Evolutionary conservation across 768 basidiomycete genomes (phyloP).

Genomic region (Asterophora parasitica): DNA sequence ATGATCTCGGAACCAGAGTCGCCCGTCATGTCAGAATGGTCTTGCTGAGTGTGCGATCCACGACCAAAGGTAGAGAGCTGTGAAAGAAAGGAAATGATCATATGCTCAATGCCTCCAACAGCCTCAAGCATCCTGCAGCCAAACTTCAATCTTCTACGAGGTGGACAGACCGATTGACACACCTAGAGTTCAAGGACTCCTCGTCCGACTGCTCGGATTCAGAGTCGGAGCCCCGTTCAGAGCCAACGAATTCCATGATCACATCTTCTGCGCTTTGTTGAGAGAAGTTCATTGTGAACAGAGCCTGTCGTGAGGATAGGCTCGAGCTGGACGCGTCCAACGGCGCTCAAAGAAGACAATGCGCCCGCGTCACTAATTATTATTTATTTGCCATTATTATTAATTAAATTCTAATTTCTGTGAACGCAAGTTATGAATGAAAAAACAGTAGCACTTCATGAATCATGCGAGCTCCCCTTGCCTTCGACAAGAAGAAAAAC

Average conservation of each 20-base stretch:
- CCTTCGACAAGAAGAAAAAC: too few species aligned
- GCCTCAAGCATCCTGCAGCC: conserved; percentile 14
- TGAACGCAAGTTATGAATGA: too few species aligned
- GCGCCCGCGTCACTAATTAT: too few species aligned
- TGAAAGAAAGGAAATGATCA: conserved; percentile 31
- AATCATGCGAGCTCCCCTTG: too few species aligned
- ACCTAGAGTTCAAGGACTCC: not conserved
- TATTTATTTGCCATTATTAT: too few species aligned
- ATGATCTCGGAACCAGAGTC: conserved; percentile 14
- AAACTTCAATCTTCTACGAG: not conserved
- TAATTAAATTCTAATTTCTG: too few species aligned
- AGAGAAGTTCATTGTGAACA: not conserved
- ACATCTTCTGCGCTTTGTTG: not conserved
- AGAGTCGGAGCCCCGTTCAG: not conserved
- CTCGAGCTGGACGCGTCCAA: too few species aligned
- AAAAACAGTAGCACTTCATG: too few species aligned
- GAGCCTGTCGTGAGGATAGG: not conserved
- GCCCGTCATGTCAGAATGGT: not conserved
- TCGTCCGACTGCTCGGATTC: not conserved
- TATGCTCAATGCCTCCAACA: conserved; percentile 28
- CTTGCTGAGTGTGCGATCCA: conserved; percentile 3
- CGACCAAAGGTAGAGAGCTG: conserved; percentile 27
- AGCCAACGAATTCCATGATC: not conserved
- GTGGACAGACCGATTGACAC: not conserved
- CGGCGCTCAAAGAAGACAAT: too few species aligned